A percentile compares a stretch with the other conserved stretches of the same genome.
Evolutionary conservation across 2,329 filamentous ascomycete genomes (phyloP).

Genomic region (Epichloe typhina): DNA sequence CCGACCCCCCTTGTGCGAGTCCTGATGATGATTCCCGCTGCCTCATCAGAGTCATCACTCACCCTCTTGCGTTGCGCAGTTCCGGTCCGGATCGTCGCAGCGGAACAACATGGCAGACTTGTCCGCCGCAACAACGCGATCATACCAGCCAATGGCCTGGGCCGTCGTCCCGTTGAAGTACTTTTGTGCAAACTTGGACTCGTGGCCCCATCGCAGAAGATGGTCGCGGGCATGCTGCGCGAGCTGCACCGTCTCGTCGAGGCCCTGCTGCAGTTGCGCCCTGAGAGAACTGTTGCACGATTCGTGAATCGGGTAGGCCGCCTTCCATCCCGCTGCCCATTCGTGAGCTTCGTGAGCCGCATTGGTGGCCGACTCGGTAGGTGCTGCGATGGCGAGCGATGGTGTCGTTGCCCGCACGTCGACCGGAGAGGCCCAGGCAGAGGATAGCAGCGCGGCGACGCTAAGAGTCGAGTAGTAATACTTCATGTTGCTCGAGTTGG

Average conservation of each 20-base stretch:
- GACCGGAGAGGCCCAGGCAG: no score
- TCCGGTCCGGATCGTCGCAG: constrained; percentile 54
- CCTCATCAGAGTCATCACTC: constrained; percentile 20
- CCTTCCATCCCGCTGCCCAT: constrained; percentile 11
- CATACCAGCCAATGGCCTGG: no score
- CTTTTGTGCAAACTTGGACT: constrained; percentile 6
- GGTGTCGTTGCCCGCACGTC: no score
- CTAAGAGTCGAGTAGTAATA: no score
- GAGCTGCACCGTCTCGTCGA: constrained; percentile 45
- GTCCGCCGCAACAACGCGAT: constrained; percentile 36
- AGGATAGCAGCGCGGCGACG: no score
- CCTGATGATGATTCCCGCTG: no score
- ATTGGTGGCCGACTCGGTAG: no score
- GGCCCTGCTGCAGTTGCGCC: constrained; percentile 38
- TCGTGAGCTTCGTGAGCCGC: no score
- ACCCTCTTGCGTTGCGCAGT: constrained; percentile 40
- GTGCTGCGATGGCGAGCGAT: no score
- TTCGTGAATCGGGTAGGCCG: constrained; percentile 39
- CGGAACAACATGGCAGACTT: constrained; percentile 46
- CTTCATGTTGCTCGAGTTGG: no score
- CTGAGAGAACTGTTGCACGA: constrained; percentile 53
- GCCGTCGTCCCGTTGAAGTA: no score
- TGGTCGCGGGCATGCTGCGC: constrained; percentile 50
- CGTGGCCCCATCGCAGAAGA: constrained; percentile 41
- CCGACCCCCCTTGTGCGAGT: no score